These are phyloP conservation scores for Gautieria morchelliformis DNA, from an alignment of 768 basidiomycete genomes.

Conservation along the genomic window DNA sequence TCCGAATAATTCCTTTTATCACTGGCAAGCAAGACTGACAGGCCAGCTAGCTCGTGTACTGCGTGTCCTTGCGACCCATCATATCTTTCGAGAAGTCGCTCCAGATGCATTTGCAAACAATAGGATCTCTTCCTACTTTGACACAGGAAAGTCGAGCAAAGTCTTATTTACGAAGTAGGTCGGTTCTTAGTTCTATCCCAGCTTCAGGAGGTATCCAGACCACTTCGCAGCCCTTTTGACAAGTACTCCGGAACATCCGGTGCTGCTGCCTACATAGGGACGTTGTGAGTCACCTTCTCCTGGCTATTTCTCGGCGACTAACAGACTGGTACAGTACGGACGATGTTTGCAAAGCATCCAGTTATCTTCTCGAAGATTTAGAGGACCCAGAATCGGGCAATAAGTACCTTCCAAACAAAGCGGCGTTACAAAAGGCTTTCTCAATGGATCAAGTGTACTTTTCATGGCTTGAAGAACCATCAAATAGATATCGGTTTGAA, in stretches of 20 bases:
- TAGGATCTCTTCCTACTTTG: constrained; percentile 57
- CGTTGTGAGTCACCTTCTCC: constrained; percentile 16
- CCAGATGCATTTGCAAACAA: constrained; percentile 69
- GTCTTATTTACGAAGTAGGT: constrained; percentile 41
- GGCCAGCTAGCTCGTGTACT: constrained; percentile 50
- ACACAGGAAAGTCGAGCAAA: constrained; percentile 50
- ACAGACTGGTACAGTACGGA: constrained; percentile 43
- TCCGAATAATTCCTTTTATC: neutral
- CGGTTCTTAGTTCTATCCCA: neutral
- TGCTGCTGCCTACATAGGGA: constrained; percentile 54
- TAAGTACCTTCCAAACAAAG: constrained; percentile 30
- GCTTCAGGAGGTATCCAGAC: neutral
- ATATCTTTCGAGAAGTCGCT: constrained; percentile 57
- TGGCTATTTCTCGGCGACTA: neutral
- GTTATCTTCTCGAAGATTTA: constrained; percentile 58
- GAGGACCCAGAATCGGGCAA: neutral
- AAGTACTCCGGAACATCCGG: constrained; percentile 64
- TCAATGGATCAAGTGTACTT: constrained; percentile 42
- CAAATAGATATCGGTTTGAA: constrained; percentile 15
- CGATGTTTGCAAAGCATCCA: constrained; percentile 68
- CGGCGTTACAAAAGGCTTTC: constrained; percentile 71
- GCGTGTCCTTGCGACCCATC: constrained; percentile 70
- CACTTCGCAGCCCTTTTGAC: constrained; percentile 43
- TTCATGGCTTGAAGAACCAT: constrained; percentile 60
- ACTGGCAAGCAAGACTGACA: neutral